phyloP scores from a whole-genome alignment of 331 rosid genomes.

The Quercus tomentella region DNA sequence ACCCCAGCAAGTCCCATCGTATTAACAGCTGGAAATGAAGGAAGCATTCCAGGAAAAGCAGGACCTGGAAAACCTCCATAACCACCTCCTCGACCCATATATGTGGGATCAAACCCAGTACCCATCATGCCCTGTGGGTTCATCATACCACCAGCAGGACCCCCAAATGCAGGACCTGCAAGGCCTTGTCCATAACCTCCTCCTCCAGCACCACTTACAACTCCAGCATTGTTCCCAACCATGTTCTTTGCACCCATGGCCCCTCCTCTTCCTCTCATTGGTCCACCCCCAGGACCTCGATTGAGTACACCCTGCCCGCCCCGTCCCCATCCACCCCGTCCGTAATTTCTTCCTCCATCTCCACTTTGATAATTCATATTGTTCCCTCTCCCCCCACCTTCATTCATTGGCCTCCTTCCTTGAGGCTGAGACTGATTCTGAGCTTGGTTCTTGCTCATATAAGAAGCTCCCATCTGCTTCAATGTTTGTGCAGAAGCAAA shows the following conservation, averaged over 20 bases:
- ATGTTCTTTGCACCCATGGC: conserved; percentile 35
- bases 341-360: conserved; percentile 37
- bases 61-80: conserved; percentile 50
- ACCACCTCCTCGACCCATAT: conserved; percentile 46
- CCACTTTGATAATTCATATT: conserved; percentile 38
- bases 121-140: conserved; percentile 50
- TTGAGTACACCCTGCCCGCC: conserved; percentile 39
- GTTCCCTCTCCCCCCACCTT: conserved; percentile 38
- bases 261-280: conserved; percentile 43
- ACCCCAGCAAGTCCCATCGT: conserved; percentile 42
- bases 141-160: conserved; percentile 41
- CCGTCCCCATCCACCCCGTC: conserved; percentile 58
- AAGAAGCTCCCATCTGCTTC: conserved; percentile 57
- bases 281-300: conserved; percentile 40
- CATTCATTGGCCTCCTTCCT: conserved; percentile 46
- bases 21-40: conserved; percentile 42
- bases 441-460: conserved; percentile 33
- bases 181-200: conserved; percentile 43
- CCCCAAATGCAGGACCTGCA: conserved; percentile 35
- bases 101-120: conserved; percentile 44
- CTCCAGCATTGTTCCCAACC: conserved; percentile 31
- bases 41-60: conserved; percentile 40
- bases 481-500: conserved; percentile 46
- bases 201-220: conserved; percentile 30
- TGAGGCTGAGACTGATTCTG: conserved; percentile 35